A percentile compares a stretch with the other conserved stretches of the same genome.
phyloP scores from a whole-genome alignment of 352 stramenopile genomes.

The Plasmopara viticola region DNA sequence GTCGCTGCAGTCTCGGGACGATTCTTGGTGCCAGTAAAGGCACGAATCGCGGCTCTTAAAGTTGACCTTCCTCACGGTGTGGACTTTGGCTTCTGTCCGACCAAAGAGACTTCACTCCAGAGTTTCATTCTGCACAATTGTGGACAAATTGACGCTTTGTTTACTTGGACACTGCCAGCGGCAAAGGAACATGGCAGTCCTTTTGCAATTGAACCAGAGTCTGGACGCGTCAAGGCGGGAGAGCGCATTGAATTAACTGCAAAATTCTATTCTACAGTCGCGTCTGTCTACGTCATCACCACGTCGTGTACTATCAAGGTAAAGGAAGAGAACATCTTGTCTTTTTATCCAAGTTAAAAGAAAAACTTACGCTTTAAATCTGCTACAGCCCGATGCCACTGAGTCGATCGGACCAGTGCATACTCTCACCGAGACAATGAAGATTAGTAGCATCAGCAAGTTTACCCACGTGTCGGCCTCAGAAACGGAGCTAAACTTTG shows the following conservation, averaged over 20 bases:
- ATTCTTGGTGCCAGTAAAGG: constrained; percentile 86
- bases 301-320: constrained; percentile 57
- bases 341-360: background rate
- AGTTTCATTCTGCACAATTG: constrained; percentile 80
- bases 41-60: constrained; percentile 68
- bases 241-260: constrained; percentile 58
- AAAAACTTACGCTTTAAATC: background rate
- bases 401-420: constrained; percentile 19
- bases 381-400: constrained; percentile 21
- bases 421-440: constrained; percentile 53
- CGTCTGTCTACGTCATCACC: constrained; percentile 84
- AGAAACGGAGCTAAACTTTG: constrained; percentile 78
- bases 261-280: constrained; percentile 60
- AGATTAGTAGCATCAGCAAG: constrained; percentile 86
- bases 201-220: constrained; percentile 72
- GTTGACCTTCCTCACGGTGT: constrained; percentile 53
- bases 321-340: constrained; percentile 4
- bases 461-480: constrained; percentile 84
- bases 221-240: constrained; percentile 60
- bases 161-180: constrained; percentile 75
- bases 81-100: constrained; percentile 89
- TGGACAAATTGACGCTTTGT: constrained; percentile 81
- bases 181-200: constrained; percentile 56
- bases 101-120: constrained; percentile 66
- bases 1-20: constrained; percentile 53